Evolutionary conservation across 108 stramenopile species (phyloP).

Genomic region (Nitzschia putrida): DNA sequence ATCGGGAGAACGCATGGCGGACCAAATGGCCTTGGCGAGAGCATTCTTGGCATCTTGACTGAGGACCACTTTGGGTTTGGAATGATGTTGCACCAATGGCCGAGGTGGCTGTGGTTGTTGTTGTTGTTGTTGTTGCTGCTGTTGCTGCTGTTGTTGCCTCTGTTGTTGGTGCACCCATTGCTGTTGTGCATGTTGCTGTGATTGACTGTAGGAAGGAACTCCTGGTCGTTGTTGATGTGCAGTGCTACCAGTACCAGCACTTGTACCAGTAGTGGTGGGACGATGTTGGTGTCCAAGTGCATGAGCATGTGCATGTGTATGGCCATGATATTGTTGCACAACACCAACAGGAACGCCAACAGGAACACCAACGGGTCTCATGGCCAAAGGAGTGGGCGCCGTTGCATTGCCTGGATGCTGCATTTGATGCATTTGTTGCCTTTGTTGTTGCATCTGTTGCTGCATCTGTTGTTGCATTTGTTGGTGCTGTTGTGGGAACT

Average conservation of each 20-base stretch:
- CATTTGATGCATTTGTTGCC: conserved; percentile 6
- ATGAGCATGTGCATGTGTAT: too few relatives aligned
- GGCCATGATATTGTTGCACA: too few relatives aligned
- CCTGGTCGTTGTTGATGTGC: too few relatives aligned
- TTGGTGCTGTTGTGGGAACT: conserved; percentile 5
- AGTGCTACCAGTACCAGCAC: too few relatives aligned
- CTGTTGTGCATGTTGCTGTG: conserved; percentile 4
- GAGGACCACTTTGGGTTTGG: conserved; percentile 51
- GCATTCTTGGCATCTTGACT: conserved; percentile 68
- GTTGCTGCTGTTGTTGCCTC: conserved; percentile 9
- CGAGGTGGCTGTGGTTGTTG: conserved; percentile 1
- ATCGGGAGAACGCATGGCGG: conserved; percentile 68
- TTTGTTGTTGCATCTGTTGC: neutral
- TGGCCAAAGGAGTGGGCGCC: too few relatives aligned
- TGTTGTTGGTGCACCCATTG: conserved; percentile 30
- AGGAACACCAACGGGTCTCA: neutral
- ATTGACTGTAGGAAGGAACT: neutral
- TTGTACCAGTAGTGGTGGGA: neutral
- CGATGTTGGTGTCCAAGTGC: neutral
- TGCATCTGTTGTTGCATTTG: conserved; percentile 16
- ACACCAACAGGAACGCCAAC: neutral
- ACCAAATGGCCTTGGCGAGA: conserved; percentile 79
- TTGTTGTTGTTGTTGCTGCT: conserved; percentile 17
- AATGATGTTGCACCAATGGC: neutral
- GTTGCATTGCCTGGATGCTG: too few relatives aligned